Evolutionary conservation across 140 eudicot genomes (phyloP), one percentile per base, ranked within the genome.

Genomic region (Oenanthe javanica): DNA sequence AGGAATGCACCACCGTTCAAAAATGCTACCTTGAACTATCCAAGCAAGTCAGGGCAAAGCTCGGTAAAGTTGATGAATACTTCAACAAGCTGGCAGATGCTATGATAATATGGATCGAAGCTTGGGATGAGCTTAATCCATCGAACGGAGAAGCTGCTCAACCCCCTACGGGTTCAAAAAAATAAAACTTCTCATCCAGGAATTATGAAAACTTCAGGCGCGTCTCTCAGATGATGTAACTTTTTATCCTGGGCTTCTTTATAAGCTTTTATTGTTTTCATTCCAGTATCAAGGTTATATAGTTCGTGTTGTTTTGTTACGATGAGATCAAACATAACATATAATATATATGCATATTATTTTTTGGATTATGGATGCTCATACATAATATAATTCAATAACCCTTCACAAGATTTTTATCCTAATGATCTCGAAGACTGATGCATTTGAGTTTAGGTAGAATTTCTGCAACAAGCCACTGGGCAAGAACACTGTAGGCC

Each of bases 401-500:
- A 13, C 57, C 19, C 15, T 16, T 51, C 0, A 15, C 5, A 51
- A 51, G 15, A 13, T 13, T 51, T 2, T 64, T 64, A 27, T 64
- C 48, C 45, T 31, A 36, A 36, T 69, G 45, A 69, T 69, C 75
- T 66, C 6, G 31, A 23, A 66, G 38, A 21, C 25, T 9, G 15
- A 66, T 66, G 42, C 72, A 69, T 31, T 69, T 43, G 13, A 76
- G 36, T 66, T 75, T 64, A 2, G 77, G 69, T 48, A 76, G 42
- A 13, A 82, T 64, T 9, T 76, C 54, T 47, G 48, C 55, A 0
- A 82, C 45, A 31, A 82, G 52, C 46, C 49, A 66, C 12, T 27
- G 54, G 5, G 81, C 59, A 42, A 77, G 40, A 0, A 15, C 0
- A 16, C 48, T 70, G 48, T 83, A 52, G 15, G 85, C 88, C 36